phyloP scores from a whole-genome alignment of 2,329 filamentous ascomycete species.

The Venturia nashicola region DNA sequence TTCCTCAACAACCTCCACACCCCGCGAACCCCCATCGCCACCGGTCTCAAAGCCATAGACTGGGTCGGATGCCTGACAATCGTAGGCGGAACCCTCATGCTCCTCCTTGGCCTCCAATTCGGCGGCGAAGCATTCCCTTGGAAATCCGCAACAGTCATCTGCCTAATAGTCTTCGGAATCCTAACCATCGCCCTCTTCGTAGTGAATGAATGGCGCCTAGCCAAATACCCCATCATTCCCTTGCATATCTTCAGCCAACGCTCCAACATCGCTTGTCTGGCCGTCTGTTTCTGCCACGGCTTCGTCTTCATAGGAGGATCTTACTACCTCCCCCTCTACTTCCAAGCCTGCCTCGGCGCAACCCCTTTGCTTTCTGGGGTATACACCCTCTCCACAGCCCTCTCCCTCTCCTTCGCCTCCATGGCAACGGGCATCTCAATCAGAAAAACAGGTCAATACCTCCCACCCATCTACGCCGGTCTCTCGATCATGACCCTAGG shows the following conservation, averaged over 20 bases:
- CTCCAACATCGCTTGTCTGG: conserved; percentile 54
- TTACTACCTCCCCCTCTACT: conserved; percentile 79
- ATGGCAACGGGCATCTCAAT: conserved; percentile 38
- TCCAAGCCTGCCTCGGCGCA: conserved; percentile 60
- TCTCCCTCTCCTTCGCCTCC: conserved; percentile 54
- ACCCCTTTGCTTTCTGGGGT: conserved; percentile 61
- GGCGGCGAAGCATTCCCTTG: conserved; percentile 68
- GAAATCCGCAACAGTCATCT: conserved; percentile 62
- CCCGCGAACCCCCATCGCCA: conserved; percentile 47
- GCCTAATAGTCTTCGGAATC: conserved; percentile 62
- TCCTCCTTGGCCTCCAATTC: conserved; percentile 75
- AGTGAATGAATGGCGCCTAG: conserved; percentile 59
- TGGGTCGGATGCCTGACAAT: conserved; percentile 55
- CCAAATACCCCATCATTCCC: conserved; percentile 69
- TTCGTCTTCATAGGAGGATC: conserved; percentile 64
- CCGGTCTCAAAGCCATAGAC: conserved; percentile 53
- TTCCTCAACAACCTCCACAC: conserved; percentile 52
- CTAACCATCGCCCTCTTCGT: conserved; percentile 54
- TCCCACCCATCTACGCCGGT: conserved; percentile 25
- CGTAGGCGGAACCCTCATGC: conserved; percentile 70
- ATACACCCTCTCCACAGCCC: conserved; percentile 58
- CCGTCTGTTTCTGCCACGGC: conserved; percentile 59
- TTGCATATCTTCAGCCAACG: conserved; percentile 53
- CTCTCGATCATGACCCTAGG: conserved; percentile 26
- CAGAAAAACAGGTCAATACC: conserved; percentile 13